These are phyloP conservation scores for Saccharomycopsis capsularis DNA, from an alignment of 805 yeast genomes.

Conservation along the genomic window DNA sequence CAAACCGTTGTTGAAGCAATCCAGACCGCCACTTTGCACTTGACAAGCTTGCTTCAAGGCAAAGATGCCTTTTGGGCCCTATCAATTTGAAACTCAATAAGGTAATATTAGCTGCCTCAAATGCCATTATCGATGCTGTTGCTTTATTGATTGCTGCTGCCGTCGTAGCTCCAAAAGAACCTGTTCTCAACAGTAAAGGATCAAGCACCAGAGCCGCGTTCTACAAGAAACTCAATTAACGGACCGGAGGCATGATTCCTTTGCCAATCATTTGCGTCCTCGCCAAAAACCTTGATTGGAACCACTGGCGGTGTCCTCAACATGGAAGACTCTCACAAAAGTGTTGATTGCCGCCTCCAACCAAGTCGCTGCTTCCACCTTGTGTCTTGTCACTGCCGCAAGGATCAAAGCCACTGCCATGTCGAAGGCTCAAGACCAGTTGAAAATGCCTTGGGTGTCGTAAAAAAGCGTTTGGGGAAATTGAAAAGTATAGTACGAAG, in stretches of 20 bases:
- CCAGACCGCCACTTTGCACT: constrained; percentile 53
- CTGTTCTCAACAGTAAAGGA: constrained; percentile 65
- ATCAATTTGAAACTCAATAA: constrained; percentile 65
- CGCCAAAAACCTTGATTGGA: constrained; percentile 72
- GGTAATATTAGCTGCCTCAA: constrained; percentile 69
- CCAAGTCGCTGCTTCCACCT: constrained; percentile 88
- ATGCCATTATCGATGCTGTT: constrained; percentile 73
- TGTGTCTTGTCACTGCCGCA: constrained; percentile 86
- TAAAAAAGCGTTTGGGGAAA: constrained; percentile 78
- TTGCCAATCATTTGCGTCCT: constrained; percentile 75
- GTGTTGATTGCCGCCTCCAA: constrained; percentile 85
- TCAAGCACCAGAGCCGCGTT: constrained; percentile 60
- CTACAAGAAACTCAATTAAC: constrained; percentile 79
- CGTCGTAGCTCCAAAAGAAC: constrained; percentile 73
- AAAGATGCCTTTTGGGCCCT: constrained; percentile 44
- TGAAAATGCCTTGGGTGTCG: constrained; percentile 62
- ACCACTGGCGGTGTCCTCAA: constrained; percentile 82
- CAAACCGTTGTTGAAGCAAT: constrained; percentile 65
- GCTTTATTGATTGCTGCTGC: constrained; percentile 67
- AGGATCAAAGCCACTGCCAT: constrained; percentile 74
- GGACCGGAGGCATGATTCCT: constrained; percentile 94
- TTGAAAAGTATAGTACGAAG: constrained; percentile 77
- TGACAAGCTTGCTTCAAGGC: constrained; percentile 43
- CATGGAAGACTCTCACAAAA: constrained; percentile 62
- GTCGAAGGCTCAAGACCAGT: constrained; percentile 70